phyloP scores from a whole-genome alignment of 106 monocot genomes.

The Amphibolis antarctica region DNA sequence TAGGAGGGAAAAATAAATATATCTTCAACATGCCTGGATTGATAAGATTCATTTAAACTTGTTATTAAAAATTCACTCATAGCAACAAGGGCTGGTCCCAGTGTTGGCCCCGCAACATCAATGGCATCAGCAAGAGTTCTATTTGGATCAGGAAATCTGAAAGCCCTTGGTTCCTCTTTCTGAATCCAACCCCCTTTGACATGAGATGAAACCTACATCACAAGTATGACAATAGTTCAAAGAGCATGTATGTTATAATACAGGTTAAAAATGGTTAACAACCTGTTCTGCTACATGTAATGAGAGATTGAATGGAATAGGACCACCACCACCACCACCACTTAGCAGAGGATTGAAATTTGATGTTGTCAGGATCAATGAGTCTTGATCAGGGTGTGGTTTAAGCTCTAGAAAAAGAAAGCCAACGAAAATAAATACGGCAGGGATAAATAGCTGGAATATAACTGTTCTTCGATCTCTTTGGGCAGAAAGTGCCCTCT shows the following conservation, averaged over 20 bases:
- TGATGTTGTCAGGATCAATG: conserved; percentile 59
- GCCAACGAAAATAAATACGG: conserved; percentile 60
- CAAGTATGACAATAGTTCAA: not conserved
- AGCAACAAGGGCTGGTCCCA: conserved; percentile 60
- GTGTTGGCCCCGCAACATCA: conserved; percentile 48
- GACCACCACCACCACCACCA: conserved; percentile 83
- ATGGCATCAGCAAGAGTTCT: conserved; percentile 61
- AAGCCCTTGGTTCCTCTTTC: conserved; percentile 44
- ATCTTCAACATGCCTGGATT: conserved; percentile 42
- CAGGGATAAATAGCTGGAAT: conserved; percentile 79
- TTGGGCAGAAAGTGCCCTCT: conserved; percentile 56
- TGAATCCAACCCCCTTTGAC: conserved; percentile 87
- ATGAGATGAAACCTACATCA: conserved; percentile 48
- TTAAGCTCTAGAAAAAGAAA: conserved; percentile 62
- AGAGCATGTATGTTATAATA: not conserved
- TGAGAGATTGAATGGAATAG: conserved; percentile 80
- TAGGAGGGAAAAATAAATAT: not conserved
- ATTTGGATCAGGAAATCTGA: conserved; percentile 60
- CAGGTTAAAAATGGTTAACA: not conserved
- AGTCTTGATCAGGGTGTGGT: conserved; percentile 82
- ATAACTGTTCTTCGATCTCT: conserved; percentile 72
- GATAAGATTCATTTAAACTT: conserved; percentile 85
- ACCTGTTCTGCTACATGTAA: conserved; percentile 52
- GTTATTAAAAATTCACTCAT: conserved; percentile 92
- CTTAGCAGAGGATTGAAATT: conserved; percentile 72